Base-by-base conservation (phyloP, 345 rosid species). In the Citrus australasica region DNA sequence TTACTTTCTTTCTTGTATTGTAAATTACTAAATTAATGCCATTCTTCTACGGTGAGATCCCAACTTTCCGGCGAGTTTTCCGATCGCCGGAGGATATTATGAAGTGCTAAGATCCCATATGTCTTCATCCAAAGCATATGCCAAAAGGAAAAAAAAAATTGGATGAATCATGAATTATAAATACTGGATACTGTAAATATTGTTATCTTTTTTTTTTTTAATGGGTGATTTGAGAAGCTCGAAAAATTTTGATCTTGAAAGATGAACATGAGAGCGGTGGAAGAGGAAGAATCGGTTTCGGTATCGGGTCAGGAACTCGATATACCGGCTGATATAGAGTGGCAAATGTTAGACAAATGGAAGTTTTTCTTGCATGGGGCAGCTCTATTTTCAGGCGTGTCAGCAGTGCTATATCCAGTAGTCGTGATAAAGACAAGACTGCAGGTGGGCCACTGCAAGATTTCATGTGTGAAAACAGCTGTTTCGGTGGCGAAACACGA, bases 271-370 rank as follows among this genome's bases (percentile, higher is more conserved):
- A 72, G 86, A 48, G 82, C 90, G 76, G 90, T 85, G 64, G 98
- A 83, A 86, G 89, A 86, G 61, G 82, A 85, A 69, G 79, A 76
- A 67, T 24, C 71, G 14, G 67, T 37, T 4, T 33, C 67, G 61
- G 66, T 37, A 21, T 71, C 96, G 25, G 85, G 77, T 76, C 78
- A 72, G 76, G 92, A 87, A 71, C 87, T 88, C 76, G 92, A 88
- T 75, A 78, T 89, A 51, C 90, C 97, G 9, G 90, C 86, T 0
- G 97, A 94, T 8, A 83, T 93, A 71, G 90, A 90, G 69, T 94
- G 98, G 98, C 84, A 93, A 80, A 93, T 90, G 97, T 96, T 95
- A 55, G 98, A 95, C 62, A 95, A 93, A 73, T 87, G 94, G 22
- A 92, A 88, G 83, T 94, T 95, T 55, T 95, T 95, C 89, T 75